These are phyloP conservation scores for Ustulina deusta DNA, from an alignment of 2,329 filamentous ascomycete species.

Conservation along the genomic window DNA sequence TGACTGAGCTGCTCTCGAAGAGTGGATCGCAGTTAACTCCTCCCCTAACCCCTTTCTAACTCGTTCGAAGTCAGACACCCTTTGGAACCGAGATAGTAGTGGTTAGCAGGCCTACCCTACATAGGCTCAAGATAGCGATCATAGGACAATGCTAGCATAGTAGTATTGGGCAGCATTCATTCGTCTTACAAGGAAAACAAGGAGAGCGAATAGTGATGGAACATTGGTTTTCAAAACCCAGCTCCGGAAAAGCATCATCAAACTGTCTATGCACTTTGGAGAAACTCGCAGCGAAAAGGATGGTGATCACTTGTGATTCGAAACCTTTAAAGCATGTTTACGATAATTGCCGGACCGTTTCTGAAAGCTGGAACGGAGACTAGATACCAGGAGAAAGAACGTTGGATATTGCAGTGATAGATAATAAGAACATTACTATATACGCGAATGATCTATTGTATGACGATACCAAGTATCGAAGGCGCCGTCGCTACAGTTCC, in stretches of 20 bases:
- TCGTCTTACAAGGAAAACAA: background rate
- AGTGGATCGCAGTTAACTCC: background rate
- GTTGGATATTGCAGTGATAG: background rate
- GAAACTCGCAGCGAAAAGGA: background rate
- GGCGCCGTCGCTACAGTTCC: background rate
- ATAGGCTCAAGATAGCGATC: background rate
- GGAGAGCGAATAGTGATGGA: background rate
- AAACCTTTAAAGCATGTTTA: background rate
- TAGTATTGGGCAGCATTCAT: background rate
- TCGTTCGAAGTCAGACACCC: background rate
- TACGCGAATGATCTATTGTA: background rate
- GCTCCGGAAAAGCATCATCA: background rate
- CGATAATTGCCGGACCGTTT: too few species aligned
- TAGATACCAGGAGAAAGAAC: background rate
- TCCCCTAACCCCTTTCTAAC: background rate
- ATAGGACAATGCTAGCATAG: too few species aligned
- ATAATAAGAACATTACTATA: background rate
- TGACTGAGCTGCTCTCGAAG: background rate
- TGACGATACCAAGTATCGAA: background rate
- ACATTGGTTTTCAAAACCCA: background rate
- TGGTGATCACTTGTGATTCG: background rate
- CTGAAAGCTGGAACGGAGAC: background rate
- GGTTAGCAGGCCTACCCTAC: background rate
- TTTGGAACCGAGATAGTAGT: background rate
- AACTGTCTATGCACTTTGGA: background rate